Percentiles rank a stretch among this genome's conserved stretches.
These are phyloP conservation scores for Ascosphaera pollenicola DNA, from an alignment of 2,329 filamentous ascomycete genomes.

Conservation along the genomic window DNA sequence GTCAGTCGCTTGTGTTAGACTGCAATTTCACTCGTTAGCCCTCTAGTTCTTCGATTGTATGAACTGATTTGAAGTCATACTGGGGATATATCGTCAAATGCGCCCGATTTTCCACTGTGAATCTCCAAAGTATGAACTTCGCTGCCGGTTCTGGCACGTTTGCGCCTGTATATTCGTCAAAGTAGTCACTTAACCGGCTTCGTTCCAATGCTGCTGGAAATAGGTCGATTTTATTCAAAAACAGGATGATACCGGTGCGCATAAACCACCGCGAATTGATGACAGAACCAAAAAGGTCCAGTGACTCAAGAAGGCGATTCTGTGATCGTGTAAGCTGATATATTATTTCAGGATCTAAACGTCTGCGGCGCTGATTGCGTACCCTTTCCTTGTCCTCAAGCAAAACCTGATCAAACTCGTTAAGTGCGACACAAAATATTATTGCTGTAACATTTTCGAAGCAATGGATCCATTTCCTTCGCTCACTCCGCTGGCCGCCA, in stretches of 20 bases:
- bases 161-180: conserved; percentile 91
- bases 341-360: background rate
- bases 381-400: conserved; percentile 53
- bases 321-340: background rate
- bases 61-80: conserved; percentile 26
- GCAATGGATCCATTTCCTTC: conserved; percentile 99
- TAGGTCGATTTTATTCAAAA: conserved; percentile 96
- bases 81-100: conserved; percentile 95
- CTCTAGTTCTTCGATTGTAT: background rate
- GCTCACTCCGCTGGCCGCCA: conserved; percentile 84
- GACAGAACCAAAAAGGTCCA: conserved; percentile 45
- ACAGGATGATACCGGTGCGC: conserved; percentile 94
- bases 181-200: conserved; percentile 83
- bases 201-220: conserved; percentile 87
- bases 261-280: conserved; percentile 99
- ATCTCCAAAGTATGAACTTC: conserved; percentile 94
- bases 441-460: conserved; percentile 99
- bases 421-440: conserved; percentile 95
- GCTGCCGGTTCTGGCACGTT: conserved; percentile 96
- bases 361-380: background rate
- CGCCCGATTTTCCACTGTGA: conserved; percentile 93
- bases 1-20: conserved; percentile 94
- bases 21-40: conserved; percentile 16
- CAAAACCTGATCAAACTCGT: conserved; percentile 94
- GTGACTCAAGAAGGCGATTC: background rate